Percentiles rank a stretch among this genome's conserved stretches.
phyloP scores from a whole-genome alignment of 257 asterid genomes.

The Solanum bulbocastanum region DNA sequence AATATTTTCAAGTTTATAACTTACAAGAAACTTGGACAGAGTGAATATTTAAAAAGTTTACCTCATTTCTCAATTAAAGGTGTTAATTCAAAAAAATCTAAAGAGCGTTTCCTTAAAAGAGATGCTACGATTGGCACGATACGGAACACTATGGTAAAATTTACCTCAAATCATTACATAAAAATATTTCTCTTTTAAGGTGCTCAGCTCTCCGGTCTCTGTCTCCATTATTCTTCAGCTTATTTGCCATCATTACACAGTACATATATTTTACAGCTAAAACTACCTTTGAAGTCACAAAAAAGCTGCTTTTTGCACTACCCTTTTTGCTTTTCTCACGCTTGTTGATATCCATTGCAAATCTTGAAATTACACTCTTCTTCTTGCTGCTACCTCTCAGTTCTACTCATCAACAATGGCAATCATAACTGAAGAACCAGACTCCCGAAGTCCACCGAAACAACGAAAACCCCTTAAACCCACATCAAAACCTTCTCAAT shows the following conservation, averaged over 20 bases:
- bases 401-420: conserved; percentile 33
- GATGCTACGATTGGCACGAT: no score
- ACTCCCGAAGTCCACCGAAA: conserved; percentile 29
- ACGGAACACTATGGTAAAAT: no score
- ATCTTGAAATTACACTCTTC: background rate
- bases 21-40: background rate
- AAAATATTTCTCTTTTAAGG: background rate
- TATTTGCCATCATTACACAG: background rate
- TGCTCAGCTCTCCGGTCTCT: background rate
- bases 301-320: background rate
- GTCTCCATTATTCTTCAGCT: background rate
- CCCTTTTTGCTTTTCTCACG: background rate
- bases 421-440: conserved; percentile 53
- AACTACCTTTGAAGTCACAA: background rate
- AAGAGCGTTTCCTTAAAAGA: no score
- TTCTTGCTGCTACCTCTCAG: background rate
- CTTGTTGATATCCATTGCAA: background rate
- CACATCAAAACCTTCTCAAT: conserved; percentile 15
- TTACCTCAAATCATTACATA: background rate
- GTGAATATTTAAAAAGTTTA: background rate
- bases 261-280: background rate
- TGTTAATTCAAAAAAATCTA: no score
- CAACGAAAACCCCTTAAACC: conserved; percentile 21
- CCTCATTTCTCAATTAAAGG: no score
- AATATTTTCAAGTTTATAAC: no score